Evolutionary conservation across 495 filamentous ascomycete genomes (phyloP), one percentile per base, ranked within the genome.

Genomic region (Parathielavia appendiculata): DNA sequence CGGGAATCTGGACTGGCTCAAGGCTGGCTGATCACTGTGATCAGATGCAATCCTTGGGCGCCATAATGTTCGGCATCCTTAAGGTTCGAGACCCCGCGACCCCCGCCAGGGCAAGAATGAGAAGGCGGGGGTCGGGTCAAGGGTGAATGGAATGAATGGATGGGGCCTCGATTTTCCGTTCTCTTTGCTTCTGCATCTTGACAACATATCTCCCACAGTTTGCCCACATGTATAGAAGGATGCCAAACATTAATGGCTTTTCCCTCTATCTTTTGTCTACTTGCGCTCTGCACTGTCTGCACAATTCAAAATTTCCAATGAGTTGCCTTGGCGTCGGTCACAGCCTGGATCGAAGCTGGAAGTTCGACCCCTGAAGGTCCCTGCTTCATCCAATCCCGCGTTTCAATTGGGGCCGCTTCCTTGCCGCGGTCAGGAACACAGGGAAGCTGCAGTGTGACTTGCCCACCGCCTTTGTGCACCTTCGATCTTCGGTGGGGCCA

Each of bases 401-500:
- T 22, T 34, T n/a, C 38, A 57, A 57, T 51, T 57, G 46, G 39
- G 26, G 36, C 26, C 13, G 5, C 11, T 38, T 43, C 56, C 56
- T 45, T 47, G 20, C 56, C 40, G 9, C 39, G 23, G 53, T 2
- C 53, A 55, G 40, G 53, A 22, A 55, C 53, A 23, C 53, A 36
- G 34, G 47, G 56, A 20, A 44, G 48, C 39, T 58, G 56, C 56
- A 38, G 46, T 43, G 55, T 36, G 56, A 51, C 54, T 26, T 47
- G 56, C 49, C 57, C 57, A 53, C 57, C 57, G 49, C 57, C 50
- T 53, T 46, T 59, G 56, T 36, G 49, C 41, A 16, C 49, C 50
- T 57, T 6, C 59, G 59, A 57, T 57, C 51, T 56, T 52, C 23
- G 10, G 45, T 47, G 54, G 59, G 61, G 39, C 51, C 61, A 51